These are phyloP conservation scores for Starmerella cellae DNA, from an alignment of 805 yeast genomes.

Conservation along the genomic window DNA sequence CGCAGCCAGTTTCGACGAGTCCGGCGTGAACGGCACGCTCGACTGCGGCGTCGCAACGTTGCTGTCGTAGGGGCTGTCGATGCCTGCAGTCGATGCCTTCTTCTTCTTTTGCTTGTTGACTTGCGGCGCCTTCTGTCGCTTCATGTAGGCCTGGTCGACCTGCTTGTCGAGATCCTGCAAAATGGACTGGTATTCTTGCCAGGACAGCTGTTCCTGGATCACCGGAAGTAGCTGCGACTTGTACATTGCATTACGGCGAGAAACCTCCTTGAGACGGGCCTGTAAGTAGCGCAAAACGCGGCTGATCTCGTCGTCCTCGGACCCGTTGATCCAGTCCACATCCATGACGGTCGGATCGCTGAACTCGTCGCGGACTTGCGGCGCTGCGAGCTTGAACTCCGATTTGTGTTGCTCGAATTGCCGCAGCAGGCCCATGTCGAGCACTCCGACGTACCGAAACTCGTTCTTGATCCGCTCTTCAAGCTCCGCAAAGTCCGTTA, in stretches of 20 bases:
- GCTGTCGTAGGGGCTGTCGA: conserved; percentile 9
- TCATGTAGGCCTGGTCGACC: conserved; percentile 83
- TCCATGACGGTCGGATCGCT: conserved; percentile 17
- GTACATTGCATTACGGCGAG: conserved; percentile 50
- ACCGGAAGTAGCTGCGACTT: conserved; percentile 54
- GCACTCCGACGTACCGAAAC: conserved; percentile 77
- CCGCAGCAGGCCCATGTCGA: conserved; percentile 29
- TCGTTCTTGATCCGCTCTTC: conserved; percentile 85
- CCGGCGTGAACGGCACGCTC: background rate
- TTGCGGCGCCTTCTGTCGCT: conserved; percentile 64
- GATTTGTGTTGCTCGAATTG: conserved; percentile 24
- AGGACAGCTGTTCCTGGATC: conserved; percentile 79
- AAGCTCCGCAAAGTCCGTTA: conserved; percentile 59
- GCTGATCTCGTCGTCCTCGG: conserved; percentile 90
- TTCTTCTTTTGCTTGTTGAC: conserved; percentile 33
- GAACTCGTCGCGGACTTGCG: conserved; percentile 18
- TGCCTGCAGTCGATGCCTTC: conserved; percentile 13
- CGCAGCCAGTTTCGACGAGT: conserved; percentile 29
- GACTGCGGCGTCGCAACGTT: conserved; percentile 1
- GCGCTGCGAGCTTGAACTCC: conserved; percentile 20
- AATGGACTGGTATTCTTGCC: conserved; percentile 84
- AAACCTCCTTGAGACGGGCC: conserved; percentile 46
- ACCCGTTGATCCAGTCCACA: conserved; percentile 64
- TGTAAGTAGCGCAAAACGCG: conserved; percentile 70
- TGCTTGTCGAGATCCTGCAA: conserved; percentile 91